Conservation (phyloP, 139 green algal genomes). For the Chlamydomonas asymmetrica region DNA sequence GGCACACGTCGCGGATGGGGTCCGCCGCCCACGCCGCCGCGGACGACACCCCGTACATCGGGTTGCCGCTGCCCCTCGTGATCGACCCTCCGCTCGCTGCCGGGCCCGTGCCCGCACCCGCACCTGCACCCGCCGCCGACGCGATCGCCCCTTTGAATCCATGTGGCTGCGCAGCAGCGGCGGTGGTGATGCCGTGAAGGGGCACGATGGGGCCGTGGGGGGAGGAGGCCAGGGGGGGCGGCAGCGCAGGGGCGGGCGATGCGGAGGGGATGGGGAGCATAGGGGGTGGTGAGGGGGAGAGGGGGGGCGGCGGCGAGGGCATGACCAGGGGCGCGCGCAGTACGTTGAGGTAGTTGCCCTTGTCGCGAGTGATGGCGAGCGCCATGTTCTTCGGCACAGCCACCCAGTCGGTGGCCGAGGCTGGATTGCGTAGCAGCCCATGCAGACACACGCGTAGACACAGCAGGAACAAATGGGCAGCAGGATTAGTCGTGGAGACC, state of each 20-base stretch:
- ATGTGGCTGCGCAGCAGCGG: not conserved
- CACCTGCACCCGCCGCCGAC: not conserved
- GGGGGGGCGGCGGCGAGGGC: not conserved
- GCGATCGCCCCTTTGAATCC: not conserved
- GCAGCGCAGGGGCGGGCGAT: not conserved
- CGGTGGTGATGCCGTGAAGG: not conserved
- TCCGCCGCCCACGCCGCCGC: too few species aligned
- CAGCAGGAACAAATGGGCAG: too few species aligned
- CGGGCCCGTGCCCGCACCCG: not conserved
- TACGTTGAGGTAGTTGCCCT: slow-evolving; percentile 80
- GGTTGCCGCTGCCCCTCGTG: too few species aligned
- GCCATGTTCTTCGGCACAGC: slow-evolving; percentile 82
- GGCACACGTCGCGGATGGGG: slow-evolving; percentile 37
- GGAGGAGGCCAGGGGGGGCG: not conserved
- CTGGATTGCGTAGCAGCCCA: too few species aligned
- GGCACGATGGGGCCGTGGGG: not conserved
- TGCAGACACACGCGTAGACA: too few species aligned
- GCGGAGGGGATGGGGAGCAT: not conserved
- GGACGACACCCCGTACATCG: too few species aligned
- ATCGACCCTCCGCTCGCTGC: too few species aligned
- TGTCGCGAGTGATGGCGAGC: slow-evolving; percentile 77
- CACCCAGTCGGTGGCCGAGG: slow-evolving; percentile 83
- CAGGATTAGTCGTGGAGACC: too few species aligned
- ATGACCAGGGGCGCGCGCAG: slow-evolving; percentile 52
- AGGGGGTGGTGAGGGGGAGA: not conserved